phyloP scores from a whole-genome alignment of 2,329 filamentous ascomycete genomes.

The Fusarium luffae region DNA sequence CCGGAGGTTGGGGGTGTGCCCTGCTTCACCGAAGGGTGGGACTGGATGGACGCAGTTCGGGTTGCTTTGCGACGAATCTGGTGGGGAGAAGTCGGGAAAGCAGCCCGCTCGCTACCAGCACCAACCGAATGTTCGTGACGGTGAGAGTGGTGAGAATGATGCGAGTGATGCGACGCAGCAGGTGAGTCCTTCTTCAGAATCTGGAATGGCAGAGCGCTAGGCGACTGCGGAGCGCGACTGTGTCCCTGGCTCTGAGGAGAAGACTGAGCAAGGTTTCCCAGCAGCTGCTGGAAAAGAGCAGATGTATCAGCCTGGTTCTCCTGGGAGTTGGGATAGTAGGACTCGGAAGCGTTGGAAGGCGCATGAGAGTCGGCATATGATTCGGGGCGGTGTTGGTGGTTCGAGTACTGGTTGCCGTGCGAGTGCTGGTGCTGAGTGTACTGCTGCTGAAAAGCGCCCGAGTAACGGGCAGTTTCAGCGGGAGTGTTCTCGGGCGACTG shows the following conservation, averaged over 20 bases:
- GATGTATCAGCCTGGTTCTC: conserved; percentile 53
- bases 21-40: conserved; percentile 45
- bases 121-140: conserved; percentile 53
- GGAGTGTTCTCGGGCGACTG: conserved; percentile 53
- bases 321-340: conserved; percentile 48
- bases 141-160: conserved; percentile 52
- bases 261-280: conserved; percentile 52
- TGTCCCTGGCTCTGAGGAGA: conserved; percentile 57
- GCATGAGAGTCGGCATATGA: conserved; percentile 43
- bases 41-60: conserved; percentile 50
- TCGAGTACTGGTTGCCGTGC: conserved; percentile 39
- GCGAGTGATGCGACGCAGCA: conserved; percentile 51
- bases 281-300: conserved; percentile 53
- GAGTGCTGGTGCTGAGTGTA: conserved; percentile 39
- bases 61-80: conserved; percentile 54
- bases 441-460: conserved; percentile 48
- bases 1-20: conserved; percentile 49
- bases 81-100: conserved; percentile 57
- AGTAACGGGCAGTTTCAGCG: conserved; percentile 46
- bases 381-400: conserved; percentile 45
- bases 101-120: conserved; percentile 56
- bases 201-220: conserved; percentile 54
- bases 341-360: conserved; percentile 42
- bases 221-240: conserved; percentile 45
- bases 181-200: conserved; percentile 64